Base-by-base conservation (phyloP, 352 stramenopile genomes). In the Phytophthora sp. region DNA sequence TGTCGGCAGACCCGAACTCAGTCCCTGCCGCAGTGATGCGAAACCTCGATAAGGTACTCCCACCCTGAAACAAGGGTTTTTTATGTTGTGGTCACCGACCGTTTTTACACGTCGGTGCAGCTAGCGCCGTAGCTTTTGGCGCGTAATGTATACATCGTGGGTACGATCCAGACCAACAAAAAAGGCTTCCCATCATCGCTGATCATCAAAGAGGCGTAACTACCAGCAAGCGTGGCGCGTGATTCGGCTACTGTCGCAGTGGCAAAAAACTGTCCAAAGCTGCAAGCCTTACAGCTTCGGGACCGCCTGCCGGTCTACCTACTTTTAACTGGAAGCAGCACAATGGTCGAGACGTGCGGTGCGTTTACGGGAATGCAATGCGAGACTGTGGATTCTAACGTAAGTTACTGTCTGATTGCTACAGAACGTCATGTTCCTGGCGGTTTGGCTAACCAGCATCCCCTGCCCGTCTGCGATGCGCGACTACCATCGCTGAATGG, bases 31-130 rank as follows among this genome's bases (percentile, higher is more conserved):
- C 51, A n/a, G n/a, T n/a, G n/a, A 7, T 64, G 12, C 29, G 54
- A 0, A 70, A 60, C 39, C 39, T 63, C 8, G 1, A 58, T 6
- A 38, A 52, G 13, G 44, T 63, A 0, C 18, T 62, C 3, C 46
- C 44, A 0, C 9, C n/a, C 16, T 1, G 2, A 33, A 24, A 18
- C 6, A 16, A 29, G 53, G 1, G 36, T 60, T 2, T 64, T 38
- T 7, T 47, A 59, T 12, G 46, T 30, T 9, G 47, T 64, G 0
- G 54, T 64, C 4, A 64, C 47, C 8, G 38, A 65, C 52, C 46
- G 55, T n/a, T 71, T 71, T 18, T 65, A 65, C 30, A 62, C 54
- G 0, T 71, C 63, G 13, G 30, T 62, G 24, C 55, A 65, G 39
- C 47, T 71, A 1, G 55, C 63, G 2, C 31, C 62, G 7, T 39